These are phyloP conservation scores for Starmerella cellae DNA, from an alignment of 805 yeast genomes.

Conservation along the genomic window DNA sequence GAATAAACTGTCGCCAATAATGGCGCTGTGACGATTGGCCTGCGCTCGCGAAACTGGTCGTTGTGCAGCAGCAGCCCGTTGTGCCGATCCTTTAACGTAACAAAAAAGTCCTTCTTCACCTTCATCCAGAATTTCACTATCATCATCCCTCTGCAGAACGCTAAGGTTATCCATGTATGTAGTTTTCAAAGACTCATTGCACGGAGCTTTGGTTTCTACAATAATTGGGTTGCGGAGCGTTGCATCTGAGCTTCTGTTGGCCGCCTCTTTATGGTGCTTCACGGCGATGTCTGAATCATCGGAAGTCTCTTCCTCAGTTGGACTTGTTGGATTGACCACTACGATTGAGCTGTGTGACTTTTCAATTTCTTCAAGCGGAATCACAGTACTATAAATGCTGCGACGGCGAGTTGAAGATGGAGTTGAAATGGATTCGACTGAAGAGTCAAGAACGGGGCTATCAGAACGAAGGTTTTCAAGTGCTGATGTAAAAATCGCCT, in stretches of 20 bases:
- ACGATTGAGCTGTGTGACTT: background rate
- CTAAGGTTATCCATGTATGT: background rate
- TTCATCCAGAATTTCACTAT: background rate
- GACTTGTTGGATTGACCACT: background rate
- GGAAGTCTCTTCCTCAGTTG: background rate
- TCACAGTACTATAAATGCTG: background rate
- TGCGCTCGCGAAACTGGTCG: slow-evolving; percentile 2
- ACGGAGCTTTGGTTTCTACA: no score
- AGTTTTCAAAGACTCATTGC: no score
- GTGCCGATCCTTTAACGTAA: background rate
- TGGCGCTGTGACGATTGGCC: slow-evolving; percentile 12
- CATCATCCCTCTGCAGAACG: background rate
- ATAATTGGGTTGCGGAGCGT: no score
- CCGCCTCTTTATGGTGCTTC: background rate
- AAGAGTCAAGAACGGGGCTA: background rate
- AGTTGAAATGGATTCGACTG: background rate
- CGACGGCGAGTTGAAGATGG: background rate
- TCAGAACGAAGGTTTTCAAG: background rate
- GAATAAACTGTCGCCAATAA: slow-evolving; percentile 9
- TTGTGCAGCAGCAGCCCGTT: background rate
- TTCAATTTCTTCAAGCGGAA: background rate
- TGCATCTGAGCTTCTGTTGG: background rate
- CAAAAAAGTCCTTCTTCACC: background rate
- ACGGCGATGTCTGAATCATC: background rate
- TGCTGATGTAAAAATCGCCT: background rate